Base-by-base conservation (phyloP, 495 filamentous ascomycete genomes). In the Trichocladium uniseriatum region DNA sequence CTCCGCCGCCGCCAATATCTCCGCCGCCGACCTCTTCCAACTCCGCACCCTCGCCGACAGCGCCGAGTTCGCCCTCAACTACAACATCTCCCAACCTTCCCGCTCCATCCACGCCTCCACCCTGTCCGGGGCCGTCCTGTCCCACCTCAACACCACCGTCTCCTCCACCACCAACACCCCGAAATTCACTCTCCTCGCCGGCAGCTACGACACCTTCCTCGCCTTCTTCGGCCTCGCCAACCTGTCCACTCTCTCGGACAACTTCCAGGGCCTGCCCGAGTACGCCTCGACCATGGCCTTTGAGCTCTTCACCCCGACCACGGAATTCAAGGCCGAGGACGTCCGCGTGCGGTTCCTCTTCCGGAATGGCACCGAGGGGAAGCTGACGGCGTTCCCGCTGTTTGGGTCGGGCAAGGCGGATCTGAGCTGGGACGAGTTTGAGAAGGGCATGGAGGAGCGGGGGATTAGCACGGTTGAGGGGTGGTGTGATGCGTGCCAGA, bases 61-160 rank as follows among this genome's bases (percentile, higher is more conserved):
- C 31, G 59, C 65, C 19, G 62, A 64, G 24, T 65, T 57, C 49
- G 62, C 61, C 44, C 37, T 59, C 49, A 65, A 65, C 36, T 52
- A 43, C 50, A 54, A 57, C 48, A 24, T 38, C 52, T 45, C 57
- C 18, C 40, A 58, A 31, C 42, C 52, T 2, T 45, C 44, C 8
- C 48, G 49, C 18, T 49, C 52, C 7, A 46, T 55, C n/a, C 40
- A 47, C 42, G 56, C 48, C 22, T 6, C 10, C 8, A 55, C 56
- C 38, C 19, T 58, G 8, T 44, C 49, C 19, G 48, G 32, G n/a
- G 45, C 42, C 3, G 40, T 58, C 4, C 37, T 55, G 13, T 27
- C 11, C 22, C 56, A 55, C 34, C 52, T 58, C 14, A 52, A 47
- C 56, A 31, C 50, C 29, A 58, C 52, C 8, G 45, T 52, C 36